Percentiles rank a stretch among this genome's conserved stretches.
phyloP scores from a whole-genome alignment of 345 rosid genomes.

The Geranium rotundifolium region DNA sequence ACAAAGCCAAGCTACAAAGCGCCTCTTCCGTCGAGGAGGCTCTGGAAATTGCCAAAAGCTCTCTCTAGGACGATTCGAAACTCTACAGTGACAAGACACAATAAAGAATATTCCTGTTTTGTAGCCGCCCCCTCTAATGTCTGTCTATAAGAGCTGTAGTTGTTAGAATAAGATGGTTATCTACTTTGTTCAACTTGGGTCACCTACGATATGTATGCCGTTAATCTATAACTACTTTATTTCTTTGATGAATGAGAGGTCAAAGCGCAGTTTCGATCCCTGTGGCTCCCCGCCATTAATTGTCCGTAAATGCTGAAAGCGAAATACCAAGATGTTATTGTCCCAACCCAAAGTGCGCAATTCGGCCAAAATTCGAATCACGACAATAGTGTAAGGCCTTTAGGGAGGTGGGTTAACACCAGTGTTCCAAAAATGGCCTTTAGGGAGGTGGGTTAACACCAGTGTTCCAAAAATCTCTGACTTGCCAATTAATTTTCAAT shows the following conservation, averaged over 20 bases:
- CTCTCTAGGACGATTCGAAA: conserved; percentile 17
- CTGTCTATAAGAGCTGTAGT: background rate
- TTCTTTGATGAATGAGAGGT: background rate
- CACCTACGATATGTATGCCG: too few species aligned
- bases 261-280: background rate
- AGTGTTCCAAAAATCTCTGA: too few species aligned
- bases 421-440: too few species aligned
- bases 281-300: background rate
- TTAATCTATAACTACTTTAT: background rate
- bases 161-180: background rate
- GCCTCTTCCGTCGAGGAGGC: conserved; percentile 93
- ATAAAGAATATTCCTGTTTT: background rate
- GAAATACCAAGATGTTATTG: too few species aligned
- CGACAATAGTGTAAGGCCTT: too few species aligned
- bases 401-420: too few species aligned
- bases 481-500: too few species aligned
- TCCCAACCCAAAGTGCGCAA: too few species aligned
- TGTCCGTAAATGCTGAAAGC: background rate
- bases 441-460: too few species aligned
- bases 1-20: conserved; percentile 56
- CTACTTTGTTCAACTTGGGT: background rate
- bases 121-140: background rate
- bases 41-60: conserved; percentile 44
- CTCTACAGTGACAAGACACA: conserved; percentile 3
- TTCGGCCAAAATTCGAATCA: too few species aligned